These are phyloP conservation scores for Ceratocystis variospora DNA, from an alignment of 2,329 filamentous ascomycete species.

Conservation along the genomic window DNA sequence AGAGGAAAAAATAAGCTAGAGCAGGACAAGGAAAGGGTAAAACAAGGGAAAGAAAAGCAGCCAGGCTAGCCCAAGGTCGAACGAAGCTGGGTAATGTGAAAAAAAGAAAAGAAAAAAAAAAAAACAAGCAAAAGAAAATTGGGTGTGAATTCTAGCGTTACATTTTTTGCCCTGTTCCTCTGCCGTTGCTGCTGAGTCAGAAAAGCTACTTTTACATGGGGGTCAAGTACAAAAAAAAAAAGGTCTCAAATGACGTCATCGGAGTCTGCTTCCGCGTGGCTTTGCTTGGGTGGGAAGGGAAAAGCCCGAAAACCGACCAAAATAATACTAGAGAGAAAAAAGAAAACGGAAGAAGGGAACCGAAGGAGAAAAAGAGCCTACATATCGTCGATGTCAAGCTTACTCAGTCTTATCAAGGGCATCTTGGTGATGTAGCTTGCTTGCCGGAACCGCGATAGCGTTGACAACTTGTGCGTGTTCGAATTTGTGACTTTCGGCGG, in stretches of 20 bases:
- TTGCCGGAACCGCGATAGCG: neutral
- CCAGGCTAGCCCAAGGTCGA: neutral
- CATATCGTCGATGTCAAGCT: neutral
- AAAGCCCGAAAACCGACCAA: neutral
- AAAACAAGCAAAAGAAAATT: neutral
- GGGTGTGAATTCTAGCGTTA: neutral
- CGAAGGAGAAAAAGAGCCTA: neutral
- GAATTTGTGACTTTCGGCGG: neutral
- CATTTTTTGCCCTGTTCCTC: neutral
- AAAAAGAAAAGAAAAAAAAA: neutral
- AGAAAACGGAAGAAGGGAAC: neutral
- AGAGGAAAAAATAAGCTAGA: neutral
- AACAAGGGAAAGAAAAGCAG: neutral
- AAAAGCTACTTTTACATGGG: neutral
- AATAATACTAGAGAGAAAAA: neutral
- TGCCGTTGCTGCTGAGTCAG: neutral
- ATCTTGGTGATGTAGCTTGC: neutral
- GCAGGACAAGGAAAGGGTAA: neutral
- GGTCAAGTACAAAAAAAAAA: neutral
- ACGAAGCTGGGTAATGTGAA: no score
- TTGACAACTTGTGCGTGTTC: neutral
- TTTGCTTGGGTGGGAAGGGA: neutral
- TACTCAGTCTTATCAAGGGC: neutral
- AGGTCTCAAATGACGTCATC: neutral
- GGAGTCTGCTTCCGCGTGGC: neutral